These are phyloP conservation scores for Chrysophaeum taylorii DNA, from an alignment of 352 stramenopile species.

Conservation along the genomic window DNA sequence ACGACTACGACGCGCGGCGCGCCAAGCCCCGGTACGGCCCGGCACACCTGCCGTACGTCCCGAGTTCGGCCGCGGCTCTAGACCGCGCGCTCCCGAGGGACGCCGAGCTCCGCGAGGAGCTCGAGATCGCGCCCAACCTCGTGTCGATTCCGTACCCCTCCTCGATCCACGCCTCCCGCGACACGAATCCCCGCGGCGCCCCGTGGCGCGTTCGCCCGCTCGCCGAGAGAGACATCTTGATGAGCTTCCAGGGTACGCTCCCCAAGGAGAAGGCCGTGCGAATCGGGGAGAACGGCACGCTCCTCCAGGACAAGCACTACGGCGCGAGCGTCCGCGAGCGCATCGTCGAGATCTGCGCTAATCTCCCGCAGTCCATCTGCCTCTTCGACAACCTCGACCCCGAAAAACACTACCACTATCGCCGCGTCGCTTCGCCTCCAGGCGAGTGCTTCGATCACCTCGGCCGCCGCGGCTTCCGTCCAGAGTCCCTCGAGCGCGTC, in stretches of 20 bases:
- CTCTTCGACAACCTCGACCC: not conserved
- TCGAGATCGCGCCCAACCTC: not conserved
- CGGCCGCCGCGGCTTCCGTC: not conserved
- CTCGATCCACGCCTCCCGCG: not conserved
- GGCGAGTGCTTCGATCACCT: not conserved
- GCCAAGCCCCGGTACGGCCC: constrained; percentile 3
- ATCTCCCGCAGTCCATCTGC: not conserved
- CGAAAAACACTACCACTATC: too few relatives aligned
- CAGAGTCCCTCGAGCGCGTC: not conserved
- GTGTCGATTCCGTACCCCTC: not conserved
- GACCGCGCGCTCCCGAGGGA: not conserved
- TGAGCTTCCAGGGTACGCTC: not conserved
- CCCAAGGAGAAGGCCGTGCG: not conserved
- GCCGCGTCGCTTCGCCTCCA: too few relatives aligned
- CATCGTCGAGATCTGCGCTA: not conserved
- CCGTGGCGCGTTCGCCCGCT: not conserved
- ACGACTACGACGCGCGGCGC: not conserved
- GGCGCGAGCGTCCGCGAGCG: not conserved
- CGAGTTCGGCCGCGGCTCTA: not conserved
- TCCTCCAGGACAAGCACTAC: constrained; percentile 2
- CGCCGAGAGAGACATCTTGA: not conserved
- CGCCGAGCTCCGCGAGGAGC: not conserved
- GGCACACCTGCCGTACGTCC: not conserved
- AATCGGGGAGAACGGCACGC: not conserved
- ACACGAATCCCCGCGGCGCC: not conserved